These are phyloP conservation scores for Cetraspora pellucida DNA, from an alignment of 192 early-diverging fungal species.

Conservation along the genomic window DNA sequence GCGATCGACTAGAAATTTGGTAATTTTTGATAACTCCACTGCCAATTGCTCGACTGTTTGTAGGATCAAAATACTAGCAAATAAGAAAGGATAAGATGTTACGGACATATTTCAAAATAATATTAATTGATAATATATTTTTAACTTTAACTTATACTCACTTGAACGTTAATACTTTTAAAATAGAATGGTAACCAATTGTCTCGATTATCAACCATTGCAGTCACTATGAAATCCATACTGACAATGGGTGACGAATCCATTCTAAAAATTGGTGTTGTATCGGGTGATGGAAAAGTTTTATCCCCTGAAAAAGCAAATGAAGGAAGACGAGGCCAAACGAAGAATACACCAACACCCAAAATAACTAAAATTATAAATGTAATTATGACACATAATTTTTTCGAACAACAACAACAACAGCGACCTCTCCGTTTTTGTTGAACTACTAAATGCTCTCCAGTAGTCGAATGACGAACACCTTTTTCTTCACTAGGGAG, in stretches of 20 bases:
- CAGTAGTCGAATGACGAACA: background rate
- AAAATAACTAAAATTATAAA: constrained; percentile 9
- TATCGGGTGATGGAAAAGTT: background rate
- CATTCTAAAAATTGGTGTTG: background rate
- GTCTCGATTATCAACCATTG: background rate
- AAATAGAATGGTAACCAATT: constrained; percentile 20
- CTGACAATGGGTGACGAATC: background rate
- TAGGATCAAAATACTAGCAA: background rate
- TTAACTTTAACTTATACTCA: background rate
- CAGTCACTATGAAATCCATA: background rate
- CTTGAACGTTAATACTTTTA: background rate
- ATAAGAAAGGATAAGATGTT: background rate
- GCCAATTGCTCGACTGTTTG: background rate
- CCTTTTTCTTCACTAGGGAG: background rate
- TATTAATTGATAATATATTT: background rate
- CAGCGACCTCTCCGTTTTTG: background rate
- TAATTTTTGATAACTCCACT: background rate
- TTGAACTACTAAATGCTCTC: background rate
- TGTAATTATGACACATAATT: constrained; percentile 20
- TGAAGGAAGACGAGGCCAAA: constrained; percentile 11
- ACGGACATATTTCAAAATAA: background rate
- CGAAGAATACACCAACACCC: constrained; percentile 3
- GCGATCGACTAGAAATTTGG: background rate
- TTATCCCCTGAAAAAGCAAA: background rate
- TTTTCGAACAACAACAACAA: constrained; percentile 31